Conservation (phyloP, 2,329 filamentous ascomycete genomes). For the Lizonia empirigonia region DNA sequence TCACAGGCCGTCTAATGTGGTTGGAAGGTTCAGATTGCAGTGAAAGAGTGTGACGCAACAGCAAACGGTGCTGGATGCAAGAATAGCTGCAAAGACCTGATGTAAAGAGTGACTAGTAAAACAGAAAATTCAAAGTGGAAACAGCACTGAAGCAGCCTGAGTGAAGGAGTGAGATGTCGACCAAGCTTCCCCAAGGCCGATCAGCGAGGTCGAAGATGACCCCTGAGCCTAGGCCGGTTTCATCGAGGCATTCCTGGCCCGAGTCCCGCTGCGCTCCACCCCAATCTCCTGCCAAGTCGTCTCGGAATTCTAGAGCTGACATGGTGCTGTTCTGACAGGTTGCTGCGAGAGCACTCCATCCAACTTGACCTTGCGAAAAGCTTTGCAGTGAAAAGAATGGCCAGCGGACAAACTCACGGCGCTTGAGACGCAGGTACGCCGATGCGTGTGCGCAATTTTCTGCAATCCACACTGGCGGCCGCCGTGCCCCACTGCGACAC, state of each 20-base stretch:
- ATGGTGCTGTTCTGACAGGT: constrained; percentile 8
- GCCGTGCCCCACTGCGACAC: constrained; percentile 9
- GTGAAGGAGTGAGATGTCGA: constrained; percentile 36
- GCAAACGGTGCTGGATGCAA: constrained; percentile 29
- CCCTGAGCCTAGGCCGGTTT: constrained; percentile 38
- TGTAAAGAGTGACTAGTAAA: constrained; percentile 41
- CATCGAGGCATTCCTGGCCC: constrained; percentile 18
- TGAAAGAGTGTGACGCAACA: constrained; percentile 35
- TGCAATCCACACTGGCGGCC: constrained; percentile 15
- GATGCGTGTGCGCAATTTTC: constrained; percentile 18
- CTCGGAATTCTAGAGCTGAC: constrained; percentile 15
- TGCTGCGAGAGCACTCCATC: not conserved
- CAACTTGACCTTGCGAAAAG: constrained; percentile 1
- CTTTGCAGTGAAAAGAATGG: not conserved
- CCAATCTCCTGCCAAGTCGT: constrained; percentile 8
- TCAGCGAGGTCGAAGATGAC: constrained; percentile 25
- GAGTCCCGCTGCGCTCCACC: constrained; percentile 15
- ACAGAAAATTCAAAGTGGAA: constrained; percentile 36
- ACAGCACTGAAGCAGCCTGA: constrained; percentile 42
- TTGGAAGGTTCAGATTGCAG: constrained; percentile 18
- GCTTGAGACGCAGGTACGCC: constrained; percentile 20
- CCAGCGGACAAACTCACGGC: constrained; percentile 1
- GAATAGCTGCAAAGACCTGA: constrained; percentile 28
- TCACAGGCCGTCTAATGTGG: constrained; percentile 20
- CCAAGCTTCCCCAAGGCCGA: constrained; percentile 35